Conservation (phyloP, 371 early-diverging fungal genomes). For the Mucor saturninus region DNA sequence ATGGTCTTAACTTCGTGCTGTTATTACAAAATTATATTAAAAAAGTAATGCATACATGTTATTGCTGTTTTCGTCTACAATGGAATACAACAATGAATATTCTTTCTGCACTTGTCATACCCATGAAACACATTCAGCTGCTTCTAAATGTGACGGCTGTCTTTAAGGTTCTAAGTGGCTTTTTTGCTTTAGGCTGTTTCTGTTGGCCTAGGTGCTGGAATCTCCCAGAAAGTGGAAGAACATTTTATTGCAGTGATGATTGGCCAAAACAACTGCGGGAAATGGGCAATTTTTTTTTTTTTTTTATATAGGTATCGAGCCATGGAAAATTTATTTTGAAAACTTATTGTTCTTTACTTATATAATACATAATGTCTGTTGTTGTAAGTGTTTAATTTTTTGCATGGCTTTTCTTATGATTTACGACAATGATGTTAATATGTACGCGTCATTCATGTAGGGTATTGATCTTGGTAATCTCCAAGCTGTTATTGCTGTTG, state of each 20-base stretch:
- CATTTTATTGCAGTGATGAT: conserved; percentile 6
- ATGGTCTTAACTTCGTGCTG: no score
- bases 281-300: conserved; percentile 11
- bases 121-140: neutral
- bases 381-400: conserved; percentile 42
- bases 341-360: conserved; percentile 22
- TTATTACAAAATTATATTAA: no score
- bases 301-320: conserved; percentile 7
- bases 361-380: conserved; percentile 43
- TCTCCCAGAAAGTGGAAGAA: conserved; percentile 28
- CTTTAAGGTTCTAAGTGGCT: conserved; percentile 12
- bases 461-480: conserved; percentile 98
- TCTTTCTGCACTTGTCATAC: neutral
- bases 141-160: conserved; percentile 4
- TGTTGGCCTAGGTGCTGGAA: conserved; percentile 19
- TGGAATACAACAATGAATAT: neutral
- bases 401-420: neutral
- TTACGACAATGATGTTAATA: neutral
- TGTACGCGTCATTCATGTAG: conserved; percentile 19
- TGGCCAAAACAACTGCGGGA: conserved; percentile 7
- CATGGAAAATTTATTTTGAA: conserved; percentile 11
- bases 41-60: no score
- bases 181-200: conserved; percentile 3
- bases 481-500: conserved; percentile 95
- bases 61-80: neutral